Evolutionary conservation across 345 rosid genomes (phyloP), one percentile per base, ranked within the genome.

Genomic region (Citrus medica): DNA sequence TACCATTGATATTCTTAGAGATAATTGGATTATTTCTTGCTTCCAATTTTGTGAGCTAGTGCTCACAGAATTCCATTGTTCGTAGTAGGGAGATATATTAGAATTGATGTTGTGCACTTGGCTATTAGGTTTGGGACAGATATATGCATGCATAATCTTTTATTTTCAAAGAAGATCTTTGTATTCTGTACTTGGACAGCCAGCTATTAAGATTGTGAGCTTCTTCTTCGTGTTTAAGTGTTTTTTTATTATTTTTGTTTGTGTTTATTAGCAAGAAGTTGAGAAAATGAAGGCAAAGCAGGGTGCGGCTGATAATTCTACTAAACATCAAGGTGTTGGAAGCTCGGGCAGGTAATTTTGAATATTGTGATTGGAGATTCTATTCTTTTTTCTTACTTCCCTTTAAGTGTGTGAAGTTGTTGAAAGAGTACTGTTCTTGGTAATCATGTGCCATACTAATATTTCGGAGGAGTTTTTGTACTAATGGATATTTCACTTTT

Each of bases 271-370:
- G 98, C 85, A 86, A 87, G 94, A 91, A 82, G 93, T 79, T 76
- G 95, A 91, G 83, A 87, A 79, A 51, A 68, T 90, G 83, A 92
- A 83, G 84, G 84, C 67, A 78, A 87, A 85, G 82, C 90, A 88
- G 79, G 86, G 73, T 75, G 68, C 33, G 35, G 87, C 73, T 78
- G 89, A 88, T 51, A 76, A 82, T 86, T 79, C 83, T 28, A 69
- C 55, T 6, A 83, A 79, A 81, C 87, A 67, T 61, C 88, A 74
- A 64, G 32, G 28, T 30, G 32, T 56, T 40, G 80, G 84, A 83
- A 82, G 81, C 61, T 67, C 77, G n/a, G 72, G 67, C 87, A 89
- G 92, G 98, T 93, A 83, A 74, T 56, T 73, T 74, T 68, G 48
- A 5, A 35, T 19, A 42, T 19, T 65, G 42, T 19, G 24, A 65